Conservation (phyloP, 306 rosid species). For the Prunus davidiana region DNA sequence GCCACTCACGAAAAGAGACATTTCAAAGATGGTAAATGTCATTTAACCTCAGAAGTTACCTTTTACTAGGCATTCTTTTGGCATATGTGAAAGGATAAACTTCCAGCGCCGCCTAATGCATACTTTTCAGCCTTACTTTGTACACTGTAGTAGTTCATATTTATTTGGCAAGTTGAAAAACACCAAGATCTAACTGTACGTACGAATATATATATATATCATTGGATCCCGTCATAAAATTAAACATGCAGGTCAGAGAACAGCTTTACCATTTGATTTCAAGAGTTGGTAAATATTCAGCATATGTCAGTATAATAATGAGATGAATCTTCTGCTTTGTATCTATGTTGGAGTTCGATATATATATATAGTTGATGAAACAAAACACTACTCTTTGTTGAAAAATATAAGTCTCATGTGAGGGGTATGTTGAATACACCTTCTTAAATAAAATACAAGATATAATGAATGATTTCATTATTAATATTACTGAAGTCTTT, state of each 20-base stretch:
- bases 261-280: neutral
- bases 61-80: neutral
- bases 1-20: neutral
- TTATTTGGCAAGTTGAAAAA: too few relatives aligned
- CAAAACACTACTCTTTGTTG: too few relatives aligned
- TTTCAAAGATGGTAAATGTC: neutral
- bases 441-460: too few relatives aligned
- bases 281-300: too few relatives aligned
- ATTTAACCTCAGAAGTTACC: neutral
- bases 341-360: neutral
- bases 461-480: too few relatives aligned
- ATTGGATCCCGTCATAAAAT: neutral
- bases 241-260: neutral
- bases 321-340: neutral
- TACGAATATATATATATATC: neutral
- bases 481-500: fast-evolving
- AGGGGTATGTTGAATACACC: too few relatives aligned
- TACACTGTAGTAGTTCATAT: too few relatives aligned
- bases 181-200: neutral
- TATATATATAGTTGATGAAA: neutral
- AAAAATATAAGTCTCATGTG: too few relatives aligned
- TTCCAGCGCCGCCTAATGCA: too few relatives aligned
- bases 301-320: too few relatives aligned
- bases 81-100: neutral
- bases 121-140: neutral